Conservation (phyloP, 2,329 filamentous ascomycete species). For the Penicillium sp. region DNA sequence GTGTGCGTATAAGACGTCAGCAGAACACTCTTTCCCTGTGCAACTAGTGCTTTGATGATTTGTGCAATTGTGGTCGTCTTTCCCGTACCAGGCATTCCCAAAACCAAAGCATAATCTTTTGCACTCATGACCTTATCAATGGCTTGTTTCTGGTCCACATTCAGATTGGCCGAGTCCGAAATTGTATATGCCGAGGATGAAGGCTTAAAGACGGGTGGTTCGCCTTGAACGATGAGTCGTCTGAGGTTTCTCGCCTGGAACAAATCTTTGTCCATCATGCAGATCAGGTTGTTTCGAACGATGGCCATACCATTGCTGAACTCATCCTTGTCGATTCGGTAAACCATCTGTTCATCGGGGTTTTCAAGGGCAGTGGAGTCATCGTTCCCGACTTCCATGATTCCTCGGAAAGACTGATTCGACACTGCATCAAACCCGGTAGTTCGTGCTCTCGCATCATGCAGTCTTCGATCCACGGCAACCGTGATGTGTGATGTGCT, state of each 20-base stretch:
- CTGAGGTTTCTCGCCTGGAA: constrained; percentile 69
- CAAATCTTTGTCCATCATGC: constrained; percentile 77
- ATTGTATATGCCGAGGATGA: constrained; percentile 61
- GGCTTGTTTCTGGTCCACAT: constrained; percentile 78
- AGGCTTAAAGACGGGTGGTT: constrained; percentile 67
- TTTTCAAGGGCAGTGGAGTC: constrained; percentile 39
- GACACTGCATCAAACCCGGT: constrained; percentile 67
- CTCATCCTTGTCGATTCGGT: constrained; percentile 93
- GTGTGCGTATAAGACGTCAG: constrained; percentile 96
- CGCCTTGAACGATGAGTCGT: constrained; percentile 72
- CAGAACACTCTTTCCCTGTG: constrained; percentile 85
- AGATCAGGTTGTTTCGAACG: constrained; percentile 87
- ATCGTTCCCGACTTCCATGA: constrained; percentile 74
- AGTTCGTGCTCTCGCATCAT: constrained; percentile 74
- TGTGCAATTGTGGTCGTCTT: constrained; percentile 98
- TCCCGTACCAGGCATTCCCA: constrained; percentile 96
- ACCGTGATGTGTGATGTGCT: constrained; percentile 73
- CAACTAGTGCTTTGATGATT: constrained; percentile 84
- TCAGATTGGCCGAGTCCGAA: constrained; percentile 58
- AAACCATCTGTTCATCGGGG: constrained; percentile 54
- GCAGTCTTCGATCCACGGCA: constrained; percentile 82
- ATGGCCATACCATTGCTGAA: constrained; percentile 97
- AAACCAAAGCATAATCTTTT: constrained; percentile 89
- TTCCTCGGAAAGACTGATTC: constrained; percentile 84
- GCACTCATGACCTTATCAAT: constrained; percentile 96